Conservation (phyloP, 2,329 filamentous ascomycete genomes). For the Diplodia seriata region DNA sequence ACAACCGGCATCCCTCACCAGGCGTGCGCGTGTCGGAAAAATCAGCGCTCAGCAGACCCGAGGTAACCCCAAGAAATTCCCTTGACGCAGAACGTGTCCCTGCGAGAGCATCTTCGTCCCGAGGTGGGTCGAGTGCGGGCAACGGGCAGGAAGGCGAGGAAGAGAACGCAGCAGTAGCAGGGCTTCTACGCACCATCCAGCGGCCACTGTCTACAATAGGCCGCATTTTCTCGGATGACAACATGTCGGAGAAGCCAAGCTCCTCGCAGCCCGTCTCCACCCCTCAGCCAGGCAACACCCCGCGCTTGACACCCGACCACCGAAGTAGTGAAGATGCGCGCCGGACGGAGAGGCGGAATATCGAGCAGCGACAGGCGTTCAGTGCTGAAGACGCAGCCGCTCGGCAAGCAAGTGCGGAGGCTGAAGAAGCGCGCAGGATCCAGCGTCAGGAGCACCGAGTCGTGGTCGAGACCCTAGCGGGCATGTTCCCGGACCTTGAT, state of each 20-base stretch:
- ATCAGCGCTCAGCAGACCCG: conserved; percentile 59
- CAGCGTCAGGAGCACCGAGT: conserved; percentile 85
- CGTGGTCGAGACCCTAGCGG: conserved; percentile 89
- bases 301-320: conserved; percentile 58
- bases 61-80: conserved; percentile 66
- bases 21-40: conserved; percentile 55
- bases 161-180: conserved; percentile 76
- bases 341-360: conserved; percentile 34
- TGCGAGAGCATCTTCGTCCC: conserved; percentile 60
- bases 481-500: conserved; percentile 97
- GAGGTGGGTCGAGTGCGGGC: conserved; percentile 33
- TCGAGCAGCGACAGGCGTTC: conserved; percentile 49
- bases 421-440: conserved; percentile 83
- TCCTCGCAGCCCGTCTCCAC: conserved; percentile 48
- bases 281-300: conserved; percentile 56
- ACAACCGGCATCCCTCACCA: conserved; percentile 52
- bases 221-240: conserved; percentile 86
- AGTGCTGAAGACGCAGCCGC: conserved; percentile 88
- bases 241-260: conserved; percentile 38
- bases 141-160: conserved; percentile 63
- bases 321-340: conserved; percentile 47
- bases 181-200: conserved; percentile 88
- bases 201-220: conserved; percentile 89
- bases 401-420: conserved; percentile 87
- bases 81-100: conserved; percentile 66